These are phyloP conservation scores for Venustampulla echinocandica DNA, from an alignment of 495 filamentous ascomycete species.

Conservation along the genomic window DNA sequence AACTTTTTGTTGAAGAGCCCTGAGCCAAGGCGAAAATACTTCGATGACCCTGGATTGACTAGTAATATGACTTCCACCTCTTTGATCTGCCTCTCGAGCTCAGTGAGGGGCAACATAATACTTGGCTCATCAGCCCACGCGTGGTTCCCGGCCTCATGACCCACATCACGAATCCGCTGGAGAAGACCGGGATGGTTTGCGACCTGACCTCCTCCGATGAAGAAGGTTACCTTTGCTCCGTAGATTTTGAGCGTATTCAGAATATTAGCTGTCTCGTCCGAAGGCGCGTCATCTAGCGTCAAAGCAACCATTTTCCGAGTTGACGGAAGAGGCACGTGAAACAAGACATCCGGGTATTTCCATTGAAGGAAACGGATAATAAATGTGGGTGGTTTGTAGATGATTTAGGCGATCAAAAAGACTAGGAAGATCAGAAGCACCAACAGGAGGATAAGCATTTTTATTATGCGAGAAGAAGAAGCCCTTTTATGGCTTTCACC, in stretches of 20 bases:
- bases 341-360: neutral
- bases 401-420: neutral
- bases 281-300: slow-evolving; percentile 65
- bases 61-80: slow-evolving; percentile 17
- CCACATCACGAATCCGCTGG: slow-evolving; percentile 18
- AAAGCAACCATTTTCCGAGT: slow-evolving; percentile 47
- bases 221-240: slow-evolving; percentile 58
- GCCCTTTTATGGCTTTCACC: too few species aligned
- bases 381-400: neutral
- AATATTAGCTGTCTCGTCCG: slow-evolving; percentile 50
- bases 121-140: slow-evolving; percentile 77
- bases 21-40: slow-evolving; percentile 71
- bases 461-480: too few species aligned
- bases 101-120: slow-evolving; percentile 29
- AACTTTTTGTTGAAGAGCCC: slow-evolving; percentile 69
- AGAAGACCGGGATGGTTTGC: too few species aligned
- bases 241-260: slow-evolving; percentile 51
- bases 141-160: slow-evolving; percentile 54
- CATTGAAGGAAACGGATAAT: neutral
- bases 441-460: too few species aligned
- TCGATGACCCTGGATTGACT: slow-evolving; percentile 26
- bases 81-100: slow-evolving; percentile 16
- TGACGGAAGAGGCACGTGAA: neutral
- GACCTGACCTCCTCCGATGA: slow-evolving; percentile 35
- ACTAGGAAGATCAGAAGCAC: neutral